phyloP scores from a whole-genome alignment of 2,329 filamentous ascomycete species.

The Colletotrichum neosansevieriae region DNA sequence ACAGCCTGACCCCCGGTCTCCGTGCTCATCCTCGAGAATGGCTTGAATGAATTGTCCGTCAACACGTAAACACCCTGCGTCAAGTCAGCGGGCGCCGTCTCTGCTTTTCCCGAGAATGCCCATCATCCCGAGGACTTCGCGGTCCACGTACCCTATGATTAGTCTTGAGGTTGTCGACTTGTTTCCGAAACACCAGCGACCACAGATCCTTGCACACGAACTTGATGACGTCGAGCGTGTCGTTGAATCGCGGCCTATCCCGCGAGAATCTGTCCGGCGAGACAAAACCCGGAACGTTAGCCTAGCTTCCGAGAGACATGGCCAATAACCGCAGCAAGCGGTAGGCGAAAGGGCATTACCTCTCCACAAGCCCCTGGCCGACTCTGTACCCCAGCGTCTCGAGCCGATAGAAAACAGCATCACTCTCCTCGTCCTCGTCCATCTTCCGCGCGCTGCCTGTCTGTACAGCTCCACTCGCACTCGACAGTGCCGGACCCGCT shows the following conservation, averaged over 20 bases:
- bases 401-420: conserved; percentile 86
- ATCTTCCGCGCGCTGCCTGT: conserved; percentile 51
- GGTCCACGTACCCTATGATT: conserved; percentile 80
- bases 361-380: conserved; percentile 90
- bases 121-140: not conserved
- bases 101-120: not conserved
- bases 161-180: conserved; percentile 98
- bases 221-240: conserved; percentile 96
- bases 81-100: not conserved
- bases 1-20: conserved; percentile 80
- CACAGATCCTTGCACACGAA: conserved; percentile 99
- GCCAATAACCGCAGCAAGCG: conserved; percentile 1
- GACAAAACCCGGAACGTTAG: not conserved
- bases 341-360: conserved; percentile 61
- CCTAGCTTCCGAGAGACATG: conserved; percentile 1
- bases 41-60: conserved; percentile 92
- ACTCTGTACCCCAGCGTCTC: conserved; percentile 91
- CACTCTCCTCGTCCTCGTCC: conserved; percentile 85
- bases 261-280: conserved; percentile 73
- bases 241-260: conserved; percentile 88
- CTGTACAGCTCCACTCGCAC: conserved; percentile 40
- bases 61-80: conserved; percentile 90
- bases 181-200: conserved; percentile 94
- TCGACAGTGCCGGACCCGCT: conserved; percentile 42
- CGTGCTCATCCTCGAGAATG: conserved; percentile 89